Base-by-base conservation (phyloP, 768 basidiomycete genomes). In the Heimioporus sp. region DNA sequence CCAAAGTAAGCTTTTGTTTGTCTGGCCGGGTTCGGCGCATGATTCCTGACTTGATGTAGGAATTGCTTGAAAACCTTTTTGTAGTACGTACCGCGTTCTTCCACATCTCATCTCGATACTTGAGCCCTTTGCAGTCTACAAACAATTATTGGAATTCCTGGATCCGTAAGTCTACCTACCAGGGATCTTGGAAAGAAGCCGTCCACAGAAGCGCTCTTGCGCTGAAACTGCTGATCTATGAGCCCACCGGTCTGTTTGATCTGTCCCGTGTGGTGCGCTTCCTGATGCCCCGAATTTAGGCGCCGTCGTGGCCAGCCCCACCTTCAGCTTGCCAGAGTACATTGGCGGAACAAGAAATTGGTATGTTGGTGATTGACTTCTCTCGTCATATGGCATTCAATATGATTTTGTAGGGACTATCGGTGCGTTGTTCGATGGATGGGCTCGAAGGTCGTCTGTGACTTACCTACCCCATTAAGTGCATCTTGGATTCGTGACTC, bases 401-500 rank as follows among this genome's bases (percentile, higher is more conserved):
- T 43, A 5, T 51, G 38, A 17, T 43, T 30, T 46, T 52, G 12
- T 58, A 82, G 80, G 83, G 86, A 87, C 62, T 86, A 88, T 57
- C 77, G 86, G 76, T 85, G 60, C 21, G 55, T n/a, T 37, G 43
- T 19, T 13, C 0, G 2, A 46, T 15, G 11, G 24, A 24, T 37
- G 31, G 8, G 28, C 19, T 28, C 7, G 1, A 37, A 6, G n/a
- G 6, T 35, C 21, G 3, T 21, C 19, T 30, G 12, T 20, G 43
- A 17, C 37, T 49, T n/a, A 45, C 4, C 24, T 7, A 39, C 36
- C 30, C 34, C 35, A 21, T 48, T 21, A 54, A 87, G 88, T 19
- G 85, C 84, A 4, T 90, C 87, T 1, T 92, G 90, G 90, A 92
- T 98, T 62, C 85, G 96, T n/a, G 96, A 99, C 64, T 87, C 93